Percentiles rank a stretch among this genome's conserved stretches.
phyloP scores from a whole-genome alignment of 495 filamentous ascomycete genomes.

The Bombardia bombarda region DNA sequence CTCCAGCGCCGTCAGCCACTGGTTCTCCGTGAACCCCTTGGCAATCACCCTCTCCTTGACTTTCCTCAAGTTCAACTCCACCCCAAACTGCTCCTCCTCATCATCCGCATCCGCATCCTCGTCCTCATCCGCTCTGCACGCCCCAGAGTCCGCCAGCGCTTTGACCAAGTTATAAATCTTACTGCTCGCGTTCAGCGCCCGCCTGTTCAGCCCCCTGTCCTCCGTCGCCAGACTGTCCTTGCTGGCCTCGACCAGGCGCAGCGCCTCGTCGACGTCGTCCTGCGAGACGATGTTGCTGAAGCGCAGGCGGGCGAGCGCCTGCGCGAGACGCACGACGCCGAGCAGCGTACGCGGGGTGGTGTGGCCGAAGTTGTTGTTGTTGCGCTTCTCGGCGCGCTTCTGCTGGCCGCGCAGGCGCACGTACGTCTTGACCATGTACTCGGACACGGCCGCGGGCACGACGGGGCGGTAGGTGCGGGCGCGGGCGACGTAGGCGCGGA shows the following conservation, averaged over 20 bases:
- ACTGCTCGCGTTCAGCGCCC: slow-evolving; percentile 72
- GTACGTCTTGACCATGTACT: slow-evolving; percentile 95
- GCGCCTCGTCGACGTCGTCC: slow-evolving; percentile 92
- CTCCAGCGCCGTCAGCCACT: slow-evolving; percentile 74
- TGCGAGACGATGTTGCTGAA: slow-evolving; percentile 76
- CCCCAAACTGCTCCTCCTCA: slow-evolving; percentile 35
- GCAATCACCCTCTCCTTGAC: slow-evolving; percentile 85
- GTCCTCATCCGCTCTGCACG: slow-evolving; percentile 57
- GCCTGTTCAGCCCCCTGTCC: slow-evolving; percentile 44
- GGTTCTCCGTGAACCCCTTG: slow-evolving; percentile 93
- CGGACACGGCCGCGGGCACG: slow-evolving; percentile 73
- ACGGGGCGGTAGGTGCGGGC: slow-evolving; percentile 81
- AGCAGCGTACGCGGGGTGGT: slow-evolving; percentile 88
- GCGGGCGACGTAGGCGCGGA: slow-evolving; percentile 90
- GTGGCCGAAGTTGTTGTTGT: slow-evolving; percentile 84
- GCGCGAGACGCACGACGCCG: slow-evolving; percentile 84
- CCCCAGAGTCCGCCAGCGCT: slow-evolving; percentile 70
- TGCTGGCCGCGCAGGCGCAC: slow-evolving; percentile 84
- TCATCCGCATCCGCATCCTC: slow-evolving; percentile 49
- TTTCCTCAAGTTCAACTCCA: slow-evolving; percentile 77
- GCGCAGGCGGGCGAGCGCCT: slow-evolving; percentile 88
- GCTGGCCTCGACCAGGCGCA: slow-evolving; percentile 83
- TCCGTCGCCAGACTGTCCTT: slow-evolving; percentile 73
- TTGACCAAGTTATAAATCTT: slow-evolving; percentile 93
- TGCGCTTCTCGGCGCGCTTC: slow-evolving; percentile 70